Evolutionary conservation across 495 filamentous ascomycete species (phyloP).

Genomic region (Talaromyces liani): DNA sequence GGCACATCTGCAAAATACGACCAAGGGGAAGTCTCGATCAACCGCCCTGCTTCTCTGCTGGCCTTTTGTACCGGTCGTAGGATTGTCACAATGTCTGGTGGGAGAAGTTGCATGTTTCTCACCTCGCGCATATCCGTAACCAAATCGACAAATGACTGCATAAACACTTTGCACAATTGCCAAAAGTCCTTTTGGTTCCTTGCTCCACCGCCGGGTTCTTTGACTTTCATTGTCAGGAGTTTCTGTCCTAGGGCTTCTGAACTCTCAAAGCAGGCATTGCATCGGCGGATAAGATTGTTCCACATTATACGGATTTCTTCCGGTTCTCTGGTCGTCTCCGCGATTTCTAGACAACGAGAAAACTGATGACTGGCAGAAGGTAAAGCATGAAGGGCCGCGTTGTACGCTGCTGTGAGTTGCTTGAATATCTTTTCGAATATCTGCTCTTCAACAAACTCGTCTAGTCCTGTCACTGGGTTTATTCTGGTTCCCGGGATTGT

Average conservation of each 20-base stretch:
- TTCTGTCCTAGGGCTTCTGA: slow-evolving; percentile 61
- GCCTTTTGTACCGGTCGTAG: slow-evolving; percentile 69
- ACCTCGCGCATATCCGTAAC: slow-evolving; percentile 64
- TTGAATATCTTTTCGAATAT: slow-evolving; percentile 75
- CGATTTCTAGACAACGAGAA: slow-evolving; percentile 36
- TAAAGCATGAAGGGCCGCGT: slow-evolving; percentile 56
- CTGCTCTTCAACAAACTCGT: slow-evolving; percentile 69
- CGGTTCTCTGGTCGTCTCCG: slow-evolving; percentile 34
- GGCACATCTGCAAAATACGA: slow-evolving; percentile 42
- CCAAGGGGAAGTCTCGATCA: slow-evolving; percentile 77
- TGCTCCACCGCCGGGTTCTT: slow-evolving; percentile 62
- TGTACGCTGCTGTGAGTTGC: slow-evolving; percentile 59
- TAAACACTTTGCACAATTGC: slow-evolving; percentile 69
- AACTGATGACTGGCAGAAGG: slow-evolving; percentile 61
- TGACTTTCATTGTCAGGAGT: slow-evolving; percentile 72
- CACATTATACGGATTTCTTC: slow-evolving; percentile 55
- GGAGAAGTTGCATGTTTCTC: slow-evolving; percentile 54
- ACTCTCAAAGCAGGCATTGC: slow-evolving; percentile 53
- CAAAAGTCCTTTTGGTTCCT: slow-evolving; percentile 75
- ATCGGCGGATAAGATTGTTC: slow-evolving; percentile 61
- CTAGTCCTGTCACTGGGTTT: slow-evolving; percentile 44
- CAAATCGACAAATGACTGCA: slow-evolving; percentile 68
- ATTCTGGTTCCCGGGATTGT: slow-evolving; percentile 30
- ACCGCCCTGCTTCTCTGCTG: slow-evolving; percentile 64
- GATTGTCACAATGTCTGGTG: slow-evolving; percentile 57